These are phyloP conservation scores for Viridothelium virens DNA, from an alignment of 495 filamentous ascomycete species.

Conservation along the genomic window DNA sequence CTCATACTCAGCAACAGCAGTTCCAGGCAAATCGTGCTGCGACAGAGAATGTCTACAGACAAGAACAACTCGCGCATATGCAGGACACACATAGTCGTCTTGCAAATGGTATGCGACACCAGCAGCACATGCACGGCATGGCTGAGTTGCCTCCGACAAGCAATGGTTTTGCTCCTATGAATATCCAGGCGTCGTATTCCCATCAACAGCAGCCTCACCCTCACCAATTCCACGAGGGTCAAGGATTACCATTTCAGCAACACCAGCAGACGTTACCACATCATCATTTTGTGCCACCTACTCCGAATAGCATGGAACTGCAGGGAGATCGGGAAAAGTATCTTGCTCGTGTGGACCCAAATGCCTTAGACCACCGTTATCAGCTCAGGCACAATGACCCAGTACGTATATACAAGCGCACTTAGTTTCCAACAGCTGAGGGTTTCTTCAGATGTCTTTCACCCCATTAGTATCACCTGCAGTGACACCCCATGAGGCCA, in stretches of 20 bases:
- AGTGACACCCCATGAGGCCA: conserved; percentile 80
- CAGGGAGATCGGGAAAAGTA: conserved; percentile 60
- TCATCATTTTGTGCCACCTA: conserved; percentile 61
- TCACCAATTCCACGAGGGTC: background rate
- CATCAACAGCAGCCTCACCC: conserved; percentile 10
- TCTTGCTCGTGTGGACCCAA: conserved; percentile 50
- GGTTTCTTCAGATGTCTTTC: conserved; percentile 60
- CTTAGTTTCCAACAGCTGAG: conserved; percentile 7
- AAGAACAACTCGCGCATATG: background rate
- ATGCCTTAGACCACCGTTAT: conserved; percentile 62
- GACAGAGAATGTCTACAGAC: background rate
- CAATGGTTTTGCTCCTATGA: conserved; percentile 15
- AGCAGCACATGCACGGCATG: conserved; percentile 9
- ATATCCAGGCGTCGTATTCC: conserved; percentile 18
- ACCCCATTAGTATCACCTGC: conserved; percentile 92
- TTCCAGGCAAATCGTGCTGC: background rate
- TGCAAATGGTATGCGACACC: background rate
- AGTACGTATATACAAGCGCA: conserved; percentile 43
- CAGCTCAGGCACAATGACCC: conserved; percentile 71
- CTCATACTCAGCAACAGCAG: background rate
- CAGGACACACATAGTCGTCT: background rate
- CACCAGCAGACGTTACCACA: conserved; percentile 1
- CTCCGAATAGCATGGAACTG: conserved; percentile 86
- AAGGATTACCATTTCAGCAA: background rate
- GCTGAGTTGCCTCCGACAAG: background rate